Conservation (phyloP, 257 asterid species). For the Salvia rosmarinus region DNA sequence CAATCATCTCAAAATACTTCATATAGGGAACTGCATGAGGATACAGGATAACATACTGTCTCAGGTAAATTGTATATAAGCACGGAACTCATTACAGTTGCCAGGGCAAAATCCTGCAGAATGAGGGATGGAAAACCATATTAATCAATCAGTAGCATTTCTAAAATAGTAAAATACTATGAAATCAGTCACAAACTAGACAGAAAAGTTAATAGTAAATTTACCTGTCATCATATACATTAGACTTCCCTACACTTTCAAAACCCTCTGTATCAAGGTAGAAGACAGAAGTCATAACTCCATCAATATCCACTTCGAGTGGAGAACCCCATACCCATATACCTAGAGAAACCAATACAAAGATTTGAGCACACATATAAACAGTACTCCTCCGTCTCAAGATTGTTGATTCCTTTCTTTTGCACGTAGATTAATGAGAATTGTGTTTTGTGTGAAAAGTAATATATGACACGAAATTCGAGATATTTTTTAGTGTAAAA, state of each 20-base stretch:
- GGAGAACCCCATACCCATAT: conserved; percentile 99
- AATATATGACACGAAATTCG: too few relatives aligned
- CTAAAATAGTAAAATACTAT: conserved; percentile 32
- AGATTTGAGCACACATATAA: not conserved
- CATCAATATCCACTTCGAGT: conserved; percentile 68
- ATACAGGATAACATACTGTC: conserved; percentile 67
- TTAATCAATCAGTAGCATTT: conserved; percentile 32
- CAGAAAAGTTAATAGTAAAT: conserved; percentile 19
- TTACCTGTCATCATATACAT: conserved; percentile 95
- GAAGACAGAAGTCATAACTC: conserved; percentile 87
- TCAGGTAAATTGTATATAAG: conserved; percentile 96
- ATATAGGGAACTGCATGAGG: conserved; percentile 14
- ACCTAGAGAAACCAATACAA: conserved; percentile 50
- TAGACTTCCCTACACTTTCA: conserved; percentile 98
- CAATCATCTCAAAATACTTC: not conserved
- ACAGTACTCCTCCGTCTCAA: too few relatives aligned
- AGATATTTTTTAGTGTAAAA: too few relatives aligned
- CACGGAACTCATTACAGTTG: conserved; percentile 95
- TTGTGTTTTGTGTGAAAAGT: too few relatives aligned
- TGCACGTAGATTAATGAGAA: too few relatives aligned
- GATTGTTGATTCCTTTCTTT: too few relatives aligned
- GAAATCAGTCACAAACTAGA: not conserved
- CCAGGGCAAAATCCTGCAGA: conserved; percentile 89
- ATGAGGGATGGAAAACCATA: conserved; percentile 48
- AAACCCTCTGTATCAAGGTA: conserved; percentile 98